Percentiles rank a stretch among this genome's conserved stretches.
phyloP scores from a whole-genome alignment of 1,139 yeast species.

The Yamadazyma songkhlaensis region DNA sequence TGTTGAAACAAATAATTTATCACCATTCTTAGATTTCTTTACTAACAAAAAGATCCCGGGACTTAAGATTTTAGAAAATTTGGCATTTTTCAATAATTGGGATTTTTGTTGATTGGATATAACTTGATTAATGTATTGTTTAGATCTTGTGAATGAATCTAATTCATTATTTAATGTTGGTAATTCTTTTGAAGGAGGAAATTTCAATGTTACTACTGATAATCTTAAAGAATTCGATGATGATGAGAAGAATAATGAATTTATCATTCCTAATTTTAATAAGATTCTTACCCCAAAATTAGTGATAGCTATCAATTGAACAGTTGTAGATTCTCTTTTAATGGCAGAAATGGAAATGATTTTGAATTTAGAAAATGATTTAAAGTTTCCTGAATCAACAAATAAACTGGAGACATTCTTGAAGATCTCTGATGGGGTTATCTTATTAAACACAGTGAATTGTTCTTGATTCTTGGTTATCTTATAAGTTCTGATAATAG shows the following conservation, averaged over 20 bases:
- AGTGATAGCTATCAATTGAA: slow-evolving; percentile 83
- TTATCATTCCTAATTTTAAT: slow-evolving; percentile 45
- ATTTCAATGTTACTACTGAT: slow-evolving; percentile 57
- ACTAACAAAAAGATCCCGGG: slow-evolving; percentile 77
- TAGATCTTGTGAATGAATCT: slow-evolving; percentile 43
- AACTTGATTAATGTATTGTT: slow-evolving; percentile 42
- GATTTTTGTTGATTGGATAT: slow-evolving; percentile 45
- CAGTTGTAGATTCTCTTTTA: slow-evolving; percentile 61
- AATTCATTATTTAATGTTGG: slow-evolving; percentile 53
- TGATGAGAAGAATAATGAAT: slow-evolving; percentile 21
- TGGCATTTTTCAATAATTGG: slow-evolving; percentile 45
- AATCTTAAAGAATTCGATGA: slow-evolving; percentile 29
- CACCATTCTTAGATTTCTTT: slow-evolving; percentile 42
- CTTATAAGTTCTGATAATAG: slow-evolving; percentile 79
- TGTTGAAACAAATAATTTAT: slow-evolving; percentile 68
- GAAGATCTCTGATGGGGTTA: slow-evolving; percentile 48
- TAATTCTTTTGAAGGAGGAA: slow-evolving; percentile 70
- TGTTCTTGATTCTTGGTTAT: slow-evolving; percentile 40
- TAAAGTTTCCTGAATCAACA: slow-evolving; percentile 39
- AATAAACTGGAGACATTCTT: slow-evolving; percentile 60
- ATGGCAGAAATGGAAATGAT: slow-evolving; percentile 66
- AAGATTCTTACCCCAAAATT: slow-evolving; percentile 80
- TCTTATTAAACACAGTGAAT: slow-evolving; percentile 35
- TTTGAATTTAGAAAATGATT: slow-evolving; percentile 46
- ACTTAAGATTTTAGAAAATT: slow-evolving; percentile 56